Conservation (phyloP, 2,329 filamentous ascomycete genomes). For the Aspergillus nomiae region DNA sequence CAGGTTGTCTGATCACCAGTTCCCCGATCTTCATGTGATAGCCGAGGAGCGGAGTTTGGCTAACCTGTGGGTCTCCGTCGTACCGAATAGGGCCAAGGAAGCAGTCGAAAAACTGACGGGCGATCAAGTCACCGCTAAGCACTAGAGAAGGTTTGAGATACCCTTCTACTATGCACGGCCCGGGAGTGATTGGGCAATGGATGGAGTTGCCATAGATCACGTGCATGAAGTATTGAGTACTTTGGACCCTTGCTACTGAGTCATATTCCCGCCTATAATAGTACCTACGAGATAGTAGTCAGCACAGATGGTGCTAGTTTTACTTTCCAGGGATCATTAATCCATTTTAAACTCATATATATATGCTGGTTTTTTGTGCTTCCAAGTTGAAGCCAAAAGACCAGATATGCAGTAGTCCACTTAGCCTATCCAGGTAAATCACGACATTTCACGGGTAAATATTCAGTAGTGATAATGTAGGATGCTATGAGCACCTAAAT, state of each 20-base stretch:
- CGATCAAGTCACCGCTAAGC: slow-evolving; percentile 65
- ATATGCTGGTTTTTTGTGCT: neutral
- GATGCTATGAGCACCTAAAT: neutral
- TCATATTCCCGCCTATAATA: neutral
- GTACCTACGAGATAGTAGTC: neutral
- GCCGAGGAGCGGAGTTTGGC: slow-evolving; percentile 25
- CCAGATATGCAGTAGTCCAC: neutral
- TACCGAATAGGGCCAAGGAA: slow-evolving; percentile 60
- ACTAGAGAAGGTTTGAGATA: slow-evolving; percentile 54
- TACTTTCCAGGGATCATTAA: neutral
- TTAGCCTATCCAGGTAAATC: neutral
- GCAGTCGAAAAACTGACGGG: slow-evolving; percentile 66
- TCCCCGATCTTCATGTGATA: slow-evolving; percentile 27
- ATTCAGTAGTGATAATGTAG: neutral
- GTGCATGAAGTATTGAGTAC: neutral
- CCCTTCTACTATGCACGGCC: slow-evolving; percentile 33
- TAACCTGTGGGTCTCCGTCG: slow-evolving; percentile 33
- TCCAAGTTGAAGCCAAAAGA: neutral
- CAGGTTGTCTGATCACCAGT: neutral
- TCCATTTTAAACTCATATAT: neutral
- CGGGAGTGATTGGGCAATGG: neutral
- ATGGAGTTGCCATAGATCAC: neutral
- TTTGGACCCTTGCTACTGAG: neutral
- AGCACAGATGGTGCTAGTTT: neutral
- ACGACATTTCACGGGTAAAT: neutral